Evolutionary conservation across 2,329 filamentous ascomycete genomes (phyloP).

Genomic region (Sphaerulina musiva): DNA sequence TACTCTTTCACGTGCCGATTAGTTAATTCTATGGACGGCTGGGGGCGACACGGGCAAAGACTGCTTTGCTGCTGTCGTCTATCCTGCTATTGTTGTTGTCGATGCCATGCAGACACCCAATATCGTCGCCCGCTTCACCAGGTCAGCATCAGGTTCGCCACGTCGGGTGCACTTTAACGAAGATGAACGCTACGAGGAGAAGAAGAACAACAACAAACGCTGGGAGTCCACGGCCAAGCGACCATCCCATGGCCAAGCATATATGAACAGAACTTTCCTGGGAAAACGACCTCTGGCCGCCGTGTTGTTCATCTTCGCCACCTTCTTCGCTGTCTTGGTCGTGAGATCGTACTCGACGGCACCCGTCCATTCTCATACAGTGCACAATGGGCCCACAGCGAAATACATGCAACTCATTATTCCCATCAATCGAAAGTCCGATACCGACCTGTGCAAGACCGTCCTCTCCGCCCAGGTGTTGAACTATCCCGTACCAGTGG

Average conservation of each 20-base stretch:
- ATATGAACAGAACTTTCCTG: neutral
- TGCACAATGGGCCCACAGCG: neutral
- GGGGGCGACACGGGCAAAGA: too few species aligned
- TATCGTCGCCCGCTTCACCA: neutral
- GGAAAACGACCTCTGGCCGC: neutral
- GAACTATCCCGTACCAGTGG: constrained; percentile 8
- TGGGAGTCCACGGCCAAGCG: neutral
- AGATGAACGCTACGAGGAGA: neutral
- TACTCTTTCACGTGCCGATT: too few species aligned
- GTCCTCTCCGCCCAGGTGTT: constrained; percentile 6
- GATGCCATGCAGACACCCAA: neutral
- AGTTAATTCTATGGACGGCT: too few species aligned
- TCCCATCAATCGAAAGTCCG: constrained; percentile 2
- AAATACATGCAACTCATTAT: constrained; percentile 7
- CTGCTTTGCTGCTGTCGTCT: neutral
- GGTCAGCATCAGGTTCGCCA: neutral
- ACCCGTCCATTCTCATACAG: neutral
- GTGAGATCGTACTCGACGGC: neutral
- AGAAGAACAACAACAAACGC: neutral
- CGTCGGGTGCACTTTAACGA: neutral
- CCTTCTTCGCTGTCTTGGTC: neutral
- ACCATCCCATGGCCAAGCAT: neutral
- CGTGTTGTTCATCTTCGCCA: neutral
- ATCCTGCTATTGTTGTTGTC: too few species aligned
- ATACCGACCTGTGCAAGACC: constrained; percentile 6